Evolutionary conservation across 2,329 filamentous ascomycete species (phyloP).

Genomic region (Sclerotinia borealis): DNA sequence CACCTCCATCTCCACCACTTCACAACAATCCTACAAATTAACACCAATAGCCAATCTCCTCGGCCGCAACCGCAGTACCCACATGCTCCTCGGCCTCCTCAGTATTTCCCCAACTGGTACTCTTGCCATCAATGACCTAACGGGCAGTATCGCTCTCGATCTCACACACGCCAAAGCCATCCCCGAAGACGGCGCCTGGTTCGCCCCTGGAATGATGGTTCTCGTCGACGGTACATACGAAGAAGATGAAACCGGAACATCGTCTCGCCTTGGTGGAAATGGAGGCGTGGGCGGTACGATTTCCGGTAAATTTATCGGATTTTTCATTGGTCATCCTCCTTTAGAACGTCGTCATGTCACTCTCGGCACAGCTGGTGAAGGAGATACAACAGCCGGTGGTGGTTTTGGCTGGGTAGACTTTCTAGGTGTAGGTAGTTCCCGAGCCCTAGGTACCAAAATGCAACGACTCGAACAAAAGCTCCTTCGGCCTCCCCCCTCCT

Average conservation of each 20-base stretch:
- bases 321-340: slow-evolving; percentile 86
- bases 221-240: slow-evolving; percentile 95
- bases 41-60: slow-evolving; percentile 74
- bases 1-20: slow-evolving; percentile 45
- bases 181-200: slow-evolving; percentile 83
- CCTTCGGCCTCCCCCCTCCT: slow-evolving; percentile 37
- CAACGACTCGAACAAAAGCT: slow-evolving; percentile 68
- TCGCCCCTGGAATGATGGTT: slow-evolving; percentile 92
- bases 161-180: slow-evolving; percentile 74
- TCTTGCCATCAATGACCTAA: slow-evolving; percentile 77
- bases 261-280: slow-evolving; percentile 66
- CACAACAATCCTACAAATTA: slow-evolving; percentile 71
- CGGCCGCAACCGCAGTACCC: slow-evolving; percentile 75
- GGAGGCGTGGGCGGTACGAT: slow-evolving; percentile 84
- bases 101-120: slow-evolving; percentile 74
- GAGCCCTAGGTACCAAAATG: slow-evolving; percentile 78
- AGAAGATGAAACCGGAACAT: slow-evolving; percentile 71
- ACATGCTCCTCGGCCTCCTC: slow-evolving; percentile 82
- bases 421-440: slow-evolving; percentile 82
- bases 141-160: slow-evolving; percentile 81
- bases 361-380: slow-evolving; percentile 59
- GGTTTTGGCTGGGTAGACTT: slow-evolving; percentile 98
- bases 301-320: slow-evolving; percentile 84
- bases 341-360: slow-evolving; percentile 79
- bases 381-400: slow-evolving; percentile 59